Percentiles rank a stretch among this genome's conserved stretches.
phyloP scores from a whole-genome alignment of 495 filamentous ascomycete genomes.

The Xylaria curta region DNA sequence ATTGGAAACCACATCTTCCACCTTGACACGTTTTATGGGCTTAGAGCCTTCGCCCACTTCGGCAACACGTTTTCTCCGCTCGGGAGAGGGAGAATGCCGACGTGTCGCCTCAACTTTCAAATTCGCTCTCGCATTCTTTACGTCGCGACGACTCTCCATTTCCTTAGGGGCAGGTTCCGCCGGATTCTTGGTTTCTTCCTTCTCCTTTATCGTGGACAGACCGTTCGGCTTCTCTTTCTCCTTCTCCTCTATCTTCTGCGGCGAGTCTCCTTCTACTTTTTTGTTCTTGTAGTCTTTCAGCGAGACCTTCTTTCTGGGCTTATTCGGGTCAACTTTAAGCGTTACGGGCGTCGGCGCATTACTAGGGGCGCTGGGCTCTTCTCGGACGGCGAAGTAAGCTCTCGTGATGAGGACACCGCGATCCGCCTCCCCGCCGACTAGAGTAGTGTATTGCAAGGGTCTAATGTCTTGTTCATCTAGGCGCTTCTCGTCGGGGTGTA shows the following conservation, averaged over 20 bases:
- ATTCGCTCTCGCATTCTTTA: slow-evolving; percentile 28
- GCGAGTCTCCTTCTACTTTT: slow-evolving; percentile 48
- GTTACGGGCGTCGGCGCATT: slow-evolving; percentile 36
- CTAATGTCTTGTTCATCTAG: slow-evolving; percentile 46
- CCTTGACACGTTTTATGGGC: slow-evolving; percentile 47
- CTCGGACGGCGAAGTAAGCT: slow-evolving; percentile 50
- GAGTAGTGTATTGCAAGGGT: slow-evolving; percentile 52
- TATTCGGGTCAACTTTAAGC: slow-evolving; percentile 46
- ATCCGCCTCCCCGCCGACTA: slow-evolving; percentile 48
- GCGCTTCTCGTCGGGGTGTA: slow-evolving; percentile 44
- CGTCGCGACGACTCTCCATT: slow-evolving; percentile 35
- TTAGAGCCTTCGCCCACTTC: slow-evolving; percentile 46
- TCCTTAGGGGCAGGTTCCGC: slow-evolving; percentile 32
- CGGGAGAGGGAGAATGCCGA: slow-evolving; percentile 39
- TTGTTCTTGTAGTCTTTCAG: slow-evolving; percentile 56
- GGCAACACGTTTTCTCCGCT: slow-evolving; percentile 46
- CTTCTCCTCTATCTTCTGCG: slow-evolving; percentile 34
- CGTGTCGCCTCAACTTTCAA: slow-evolving; percentile 40
- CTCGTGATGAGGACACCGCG: slow-evolving; percentile 55
- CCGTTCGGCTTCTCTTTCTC: slow-evolving; percentile 25
- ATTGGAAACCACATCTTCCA: slow-evolving; percentile 39
- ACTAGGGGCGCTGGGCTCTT: slow-evolving; percentile 39
- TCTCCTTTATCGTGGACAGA: slow-evolving; percentile 29
- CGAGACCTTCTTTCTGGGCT: slow-evolving; percentile 51
- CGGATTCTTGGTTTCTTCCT: slow-evolving; percentile 31